Evolutionary conservation across 768 basidiomycete species (phyloP), one percentile per base, ranked within the genome.

Genomic region (Termitomyces eurrhizus): DNA sequence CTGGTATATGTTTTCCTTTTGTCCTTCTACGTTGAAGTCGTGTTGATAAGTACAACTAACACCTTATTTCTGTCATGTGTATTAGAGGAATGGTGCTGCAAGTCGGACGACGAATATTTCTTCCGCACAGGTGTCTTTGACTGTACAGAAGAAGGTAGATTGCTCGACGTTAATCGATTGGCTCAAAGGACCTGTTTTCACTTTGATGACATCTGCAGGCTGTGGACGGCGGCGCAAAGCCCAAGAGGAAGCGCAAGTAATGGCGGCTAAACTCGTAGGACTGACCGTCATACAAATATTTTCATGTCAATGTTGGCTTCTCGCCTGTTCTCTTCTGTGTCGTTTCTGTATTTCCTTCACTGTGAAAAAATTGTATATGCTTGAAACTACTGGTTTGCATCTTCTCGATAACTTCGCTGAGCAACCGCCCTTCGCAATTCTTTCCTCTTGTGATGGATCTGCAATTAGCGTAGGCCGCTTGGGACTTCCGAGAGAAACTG

Each of bases 241-340:
- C 54, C 54, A 56, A 51, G 46, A 61, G 26, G 48, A 61, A 61
- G 39, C 60, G 60, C 60, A 61, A 56, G 42, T 61, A 21, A 56
- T 29, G 46, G 35, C 37, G 21, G 2, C 11, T 26, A 18, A 2
- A 21, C 7, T 12, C 14, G 29, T n/a, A 26, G 41, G 7, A 33
- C n/a, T 32, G 18, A 13, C 12, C 21, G 29, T 42, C 18, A 1
- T n/a, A 11, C 18, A 44, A 33, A 1, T 3, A 14, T 42, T 9
- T 39, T 14, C 18, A 26, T 33, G 18, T 33, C 18, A 6, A 32
- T 42, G 41, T 53, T 12, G 29, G 9, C 9, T 39, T 32, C 12
- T 54, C 16, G 39, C 16, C n/a, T 55, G 41, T 21, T 42, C 53
- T 54, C 26, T 54, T 21, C 16, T n/a, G 26, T 12, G 9, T 55